Percentiles rank a stretch among this genome's conserved stretches.
These are phyloP conservation scores for Quercus parvula DNA, from an alignment of 306 rosid species.

Conservation along the genomic window DNA sequence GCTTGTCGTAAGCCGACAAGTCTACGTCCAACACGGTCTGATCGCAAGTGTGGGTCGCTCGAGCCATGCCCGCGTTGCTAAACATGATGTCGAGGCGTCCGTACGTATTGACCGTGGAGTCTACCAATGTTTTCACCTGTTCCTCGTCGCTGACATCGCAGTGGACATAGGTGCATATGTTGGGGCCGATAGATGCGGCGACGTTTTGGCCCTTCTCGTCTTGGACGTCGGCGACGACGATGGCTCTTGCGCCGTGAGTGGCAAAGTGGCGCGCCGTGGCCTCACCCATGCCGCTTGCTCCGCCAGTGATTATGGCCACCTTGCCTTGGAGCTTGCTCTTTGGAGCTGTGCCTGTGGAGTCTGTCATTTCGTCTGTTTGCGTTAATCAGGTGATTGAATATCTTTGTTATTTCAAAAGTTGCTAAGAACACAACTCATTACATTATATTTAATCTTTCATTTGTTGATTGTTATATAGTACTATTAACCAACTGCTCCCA, in stretches of 20 bases:
- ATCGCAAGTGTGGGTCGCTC: neutral
- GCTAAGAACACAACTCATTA: too few species aligned
- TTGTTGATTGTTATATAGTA: too few species aligned
- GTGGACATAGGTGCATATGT: conserved; percentile 37
- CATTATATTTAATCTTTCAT: too few species aligned
- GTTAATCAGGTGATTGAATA: too few species aligned
- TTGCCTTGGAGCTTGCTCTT: conserved; percentile 29
- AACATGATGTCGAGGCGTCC: conserved; percentile 57
- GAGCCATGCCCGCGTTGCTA: conserved; percentile 37
- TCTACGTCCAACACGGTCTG: conserved; percentile 44
- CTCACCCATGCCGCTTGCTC: conserved; percentile 67
- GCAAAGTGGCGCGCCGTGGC: conserved; percentile 44
- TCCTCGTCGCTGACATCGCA: conserved; percentile 55
- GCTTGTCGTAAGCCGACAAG: conserved; percentile 18
- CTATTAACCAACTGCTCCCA: too few species aligned
- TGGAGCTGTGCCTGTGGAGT: neutral
- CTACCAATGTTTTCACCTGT: conserved; percentile 37
- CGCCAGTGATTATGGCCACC: conserved; percentile 56
- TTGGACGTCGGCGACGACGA: conserved; percentile 55
- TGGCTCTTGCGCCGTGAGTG: conserved; percentile 33
- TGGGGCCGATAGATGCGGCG: conserved; percentile 37
- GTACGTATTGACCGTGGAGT: conserved; percentile 26
- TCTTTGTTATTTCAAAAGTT: too few species aligned
- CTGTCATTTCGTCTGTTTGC: conserved; percentile 10
- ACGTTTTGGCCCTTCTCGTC: conserved; percentile 37